phyloP scores from a whole-genome alignment of 495 filamentous ascomycete species.

The Penicillium silybi region DNA sequence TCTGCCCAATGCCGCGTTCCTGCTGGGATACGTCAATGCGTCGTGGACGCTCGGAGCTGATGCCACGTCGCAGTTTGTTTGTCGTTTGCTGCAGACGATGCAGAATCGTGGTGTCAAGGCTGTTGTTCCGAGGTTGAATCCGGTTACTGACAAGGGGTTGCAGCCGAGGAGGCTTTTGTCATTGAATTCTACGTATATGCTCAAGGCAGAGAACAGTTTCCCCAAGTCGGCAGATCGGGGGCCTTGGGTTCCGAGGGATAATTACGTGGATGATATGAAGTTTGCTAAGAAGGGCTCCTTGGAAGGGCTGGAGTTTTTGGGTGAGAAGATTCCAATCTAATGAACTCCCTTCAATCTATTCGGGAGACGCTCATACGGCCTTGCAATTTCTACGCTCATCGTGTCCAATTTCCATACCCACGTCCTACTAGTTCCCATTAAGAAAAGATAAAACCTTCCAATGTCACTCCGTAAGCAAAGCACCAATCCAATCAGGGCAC shows the following conservation, averaged over 20 bases:
- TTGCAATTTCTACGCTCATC: not conserved
- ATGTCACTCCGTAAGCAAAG: not conserved
- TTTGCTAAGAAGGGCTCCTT: conserved; percentile 15
- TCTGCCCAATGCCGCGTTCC: conserved; percentile 33
- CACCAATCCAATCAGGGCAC: not conserved
- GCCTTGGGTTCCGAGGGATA: conserved; percentile 2
- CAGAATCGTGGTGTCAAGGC: not conserved
- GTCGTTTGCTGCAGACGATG: conserved; percentile 14
- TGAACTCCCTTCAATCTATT: not conserved
- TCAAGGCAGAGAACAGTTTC: not conserved
- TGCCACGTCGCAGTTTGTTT: conserved; percentile 20
- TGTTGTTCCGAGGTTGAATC: not conserved
- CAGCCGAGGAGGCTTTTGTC: not conserved
- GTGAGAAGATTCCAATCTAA: not conserved
- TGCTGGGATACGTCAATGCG: conserved; percentile 38
- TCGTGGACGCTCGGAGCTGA: conserved; percentile 45
- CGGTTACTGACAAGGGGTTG: not conserved
- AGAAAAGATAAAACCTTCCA: too few relatives aligned
- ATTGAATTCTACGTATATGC: conserved; percentile 5
- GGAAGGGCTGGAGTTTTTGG: not conserved
- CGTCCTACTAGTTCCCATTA: not conserved
- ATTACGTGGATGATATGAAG: conserved; percentile 18
- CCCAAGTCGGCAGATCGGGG: not conserved
- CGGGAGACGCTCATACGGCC: conserved; percentile 39
- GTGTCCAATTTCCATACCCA: not conserved